Conservation (phyloP, 148 eudicot species). For the Spergularia marina region DNA sequence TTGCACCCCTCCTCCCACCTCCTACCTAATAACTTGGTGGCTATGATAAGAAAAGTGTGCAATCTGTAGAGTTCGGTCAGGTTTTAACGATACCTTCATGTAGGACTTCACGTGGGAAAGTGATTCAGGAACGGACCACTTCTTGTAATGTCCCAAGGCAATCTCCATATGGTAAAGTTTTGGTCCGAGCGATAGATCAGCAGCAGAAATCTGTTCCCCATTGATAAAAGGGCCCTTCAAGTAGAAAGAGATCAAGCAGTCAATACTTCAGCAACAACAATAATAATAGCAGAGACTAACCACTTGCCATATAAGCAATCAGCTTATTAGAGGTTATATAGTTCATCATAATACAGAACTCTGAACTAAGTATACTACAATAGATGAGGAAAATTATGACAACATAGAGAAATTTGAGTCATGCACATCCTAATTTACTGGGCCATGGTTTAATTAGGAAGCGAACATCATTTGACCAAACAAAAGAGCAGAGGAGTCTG, state of each 20-base stretch:
- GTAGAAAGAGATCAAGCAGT: slow-evolving; percentile 18
- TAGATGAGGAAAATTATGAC: neutral
- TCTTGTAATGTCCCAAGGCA: slow-evolving; percentile 77
- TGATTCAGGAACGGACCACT: slow-evolving; percentile 83
- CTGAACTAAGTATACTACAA: neutral
- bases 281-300: neutral
- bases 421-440: no score
- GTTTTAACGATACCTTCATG: slow-evolving; percentile 58
- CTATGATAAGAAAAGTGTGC: no score
- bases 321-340: neutral
- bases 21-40: no score
- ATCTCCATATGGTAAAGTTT: slow-evolving; percentile 89
- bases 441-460: no score
- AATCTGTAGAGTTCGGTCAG: neutral
- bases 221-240: slow-evolving; percentile 86
- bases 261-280: neutral
- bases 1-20: no score
- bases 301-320: neutral
- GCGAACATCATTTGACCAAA: no score
- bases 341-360: neutral
- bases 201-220: slow-evolving; percentile 69
- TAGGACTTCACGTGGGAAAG: slow-evolving; percentile 68
- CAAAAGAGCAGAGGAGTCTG: no score
- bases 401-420: neutral
- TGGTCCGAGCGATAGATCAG: slow-evolving; percentile 87